Percentiles rank a stretch among this genome's conserved stretches.
Evolutionary conservation across 306 rosid species (phyloP).

Genomic region (Quercus ilex): DNA sequence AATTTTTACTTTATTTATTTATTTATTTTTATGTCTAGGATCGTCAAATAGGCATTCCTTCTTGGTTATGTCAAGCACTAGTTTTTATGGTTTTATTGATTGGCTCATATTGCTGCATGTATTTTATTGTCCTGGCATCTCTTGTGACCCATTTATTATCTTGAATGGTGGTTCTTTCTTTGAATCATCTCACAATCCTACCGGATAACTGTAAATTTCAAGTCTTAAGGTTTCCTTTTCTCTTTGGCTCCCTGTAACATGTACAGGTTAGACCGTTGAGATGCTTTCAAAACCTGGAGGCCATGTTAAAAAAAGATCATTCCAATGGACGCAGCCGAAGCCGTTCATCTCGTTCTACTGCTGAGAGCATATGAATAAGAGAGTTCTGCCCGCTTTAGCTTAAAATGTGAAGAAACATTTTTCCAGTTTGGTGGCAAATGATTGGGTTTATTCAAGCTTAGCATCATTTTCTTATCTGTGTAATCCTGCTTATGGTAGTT

Average conservation of each 20-base stretch:
- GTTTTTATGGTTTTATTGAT: neutral
- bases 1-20: too few relatives aligned
- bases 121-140: neutral
- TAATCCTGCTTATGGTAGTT: constrained; percentile 8
- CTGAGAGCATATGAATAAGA: constrained; percentile 29
- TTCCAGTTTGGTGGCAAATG: constrained; percentile 13
- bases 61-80: neutral
- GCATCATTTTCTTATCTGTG: constrained; percentile 16
- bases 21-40: neutral
- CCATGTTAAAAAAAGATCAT: constrained; percentile 59
- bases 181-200: neutral
- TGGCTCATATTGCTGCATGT: too few relatives aligned
- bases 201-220: neutral
- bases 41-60: neutral
- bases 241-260: constrained; percentile 14
- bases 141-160: neutral
- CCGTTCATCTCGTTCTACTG: constrained; percentile 59
- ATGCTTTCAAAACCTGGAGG: constrained; percentile 78
- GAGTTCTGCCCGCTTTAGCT: constrained; percentile 9
- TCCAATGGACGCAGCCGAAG: constrained; percentile 42
- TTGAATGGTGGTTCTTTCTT: neutral
- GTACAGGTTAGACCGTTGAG: constrained; percentile 79
- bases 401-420: neutral
- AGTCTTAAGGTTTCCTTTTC: neutral
- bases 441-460: constrained; percentile 12